Base-by-base conservation (phyloP, 108 stramenopile genomes). In the Tribonema minus region DNA sequence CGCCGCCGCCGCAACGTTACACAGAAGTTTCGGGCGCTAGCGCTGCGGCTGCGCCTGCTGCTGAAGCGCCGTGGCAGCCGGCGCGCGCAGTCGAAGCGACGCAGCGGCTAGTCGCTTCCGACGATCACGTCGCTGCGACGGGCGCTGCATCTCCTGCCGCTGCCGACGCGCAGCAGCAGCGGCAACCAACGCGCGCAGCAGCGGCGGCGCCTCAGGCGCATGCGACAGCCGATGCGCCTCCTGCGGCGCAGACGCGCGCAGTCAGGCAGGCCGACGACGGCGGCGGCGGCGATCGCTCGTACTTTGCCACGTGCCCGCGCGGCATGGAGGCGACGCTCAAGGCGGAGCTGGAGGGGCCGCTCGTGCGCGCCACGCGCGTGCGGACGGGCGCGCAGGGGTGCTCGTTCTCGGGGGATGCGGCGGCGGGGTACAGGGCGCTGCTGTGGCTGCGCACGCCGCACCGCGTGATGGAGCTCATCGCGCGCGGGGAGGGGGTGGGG, bases 371-470 rank as follows among this genome's bases (percentile, higher is more conserved):
- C 9, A 68, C 33, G 0, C 26, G 35, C 37, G 62, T 69, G n/a
- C 38, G 41, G 38, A 59, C 38, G 36, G 37, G 68, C 26, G 68
- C 60, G 1, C 27, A 68, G 30, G 78, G 78, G 26, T 80, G 78
- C 58, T 60, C 60, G 58, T 80, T 80, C 25, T 46, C 37, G 15
- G 78, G 68, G 0, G 61, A 68, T 20, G 67, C 70, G 69, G 67
- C 59, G 0, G 78, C 68, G 37, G 78, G 67, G 0, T 80, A 80
- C 67, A 58, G 66, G 33, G 78, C 78, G 3, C 32, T 80, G 36
- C 78, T 80, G 12, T 80, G 78, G 78, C 58, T 68, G 2, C 67
- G 78, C 37, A 80, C 69, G 9, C 68, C 78, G 12, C 67, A 80
- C 78, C 30, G n/a, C n/a, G 41, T 46, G 41, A 6, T 68, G 34